phyloP scores from a whole-genome alignment of 2,329 filamentous ascomycete species.

The Trichoderma lentiforme region DNA sequence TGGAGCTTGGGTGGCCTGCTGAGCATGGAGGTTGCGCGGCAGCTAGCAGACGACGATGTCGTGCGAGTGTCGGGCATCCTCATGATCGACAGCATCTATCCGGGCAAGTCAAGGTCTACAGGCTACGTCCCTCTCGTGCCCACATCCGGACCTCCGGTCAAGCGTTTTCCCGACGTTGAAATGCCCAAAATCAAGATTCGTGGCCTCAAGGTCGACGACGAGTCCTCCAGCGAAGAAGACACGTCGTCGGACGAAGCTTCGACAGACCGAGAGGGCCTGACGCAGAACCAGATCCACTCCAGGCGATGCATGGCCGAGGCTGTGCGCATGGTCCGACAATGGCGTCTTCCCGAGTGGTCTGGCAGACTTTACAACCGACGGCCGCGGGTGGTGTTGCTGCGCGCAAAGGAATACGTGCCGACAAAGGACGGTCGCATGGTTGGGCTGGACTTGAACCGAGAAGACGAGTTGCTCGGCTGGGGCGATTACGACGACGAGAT shows the following conservation, averaged over 20 bases:
- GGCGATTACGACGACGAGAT: conserved; percentile 43
- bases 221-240: conserved; percentile 2
- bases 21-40: conserved; percentile 48
- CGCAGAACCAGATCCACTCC: conserved; percentile 35
- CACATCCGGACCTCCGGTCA: not conserved
- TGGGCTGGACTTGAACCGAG: conserved; percentile 44
- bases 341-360: conserved; percentile 41
- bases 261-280: conserved; percentile 27
- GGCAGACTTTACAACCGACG: conserved; percentile 25
- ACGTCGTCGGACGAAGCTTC: not conserved
- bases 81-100: conserved; percentile 51
- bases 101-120: conserved; percentile 23
- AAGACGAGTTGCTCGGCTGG: conserved; percentile 47
- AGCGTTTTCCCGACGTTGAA: not conserved
- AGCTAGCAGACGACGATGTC: conserved; percentile 35
- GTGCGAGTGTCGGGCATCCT: conserved; percentile 48
- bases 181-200: not conserved
- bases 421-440: conserved; percentile 26
- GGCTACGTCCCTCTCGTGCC: not conserved
- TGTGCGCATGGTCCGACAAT: conserved; percentile 38
- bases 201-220: conserved; percentile 20
- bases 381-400: conserved; percentile 45
- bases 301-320: conserved; percentile 43
- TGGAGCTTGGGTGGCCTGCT: conserved; percentile 55
- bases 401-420: conserved; percentile 42